phyloP scores from a whole-genome alignment of 1,139 yeast species.

The Kodamaea sp. region DNA sequence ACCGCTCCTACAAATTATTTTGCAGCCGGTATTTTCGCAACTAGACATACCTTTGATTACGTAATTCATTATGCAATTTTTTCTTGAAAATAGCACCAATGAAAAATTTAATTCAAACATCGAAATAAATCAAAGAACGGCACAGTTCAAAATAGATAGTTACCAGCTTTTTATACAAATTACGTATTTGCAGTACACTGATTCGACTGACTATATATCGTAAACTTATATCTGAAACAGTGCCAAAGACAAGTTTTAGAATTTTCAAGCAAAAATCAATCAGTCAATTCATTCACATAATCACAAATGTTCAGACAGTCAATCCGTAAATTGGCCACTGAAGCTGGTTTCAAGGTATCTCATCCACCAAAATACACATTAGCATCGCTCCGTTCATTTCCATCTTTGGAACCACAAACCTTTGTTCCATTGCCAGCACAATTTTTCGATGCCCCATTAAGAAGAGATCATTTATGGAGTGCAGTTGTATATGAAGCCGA shows the following conservation, averaged over 20 bases:
- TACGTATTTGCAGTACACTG: too few species aligned
- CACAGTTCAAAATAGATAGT: too few species aligned
- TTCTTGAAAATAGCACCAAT: too few species aligned
- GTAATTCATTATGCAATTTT: too few species aligned
- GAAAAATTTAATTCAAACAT: too few species aligned
- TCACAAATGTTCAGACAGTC: constrained; percentile 23
- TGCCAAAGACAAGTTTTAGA: background rate
- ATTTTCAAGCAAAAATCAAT: background rate
- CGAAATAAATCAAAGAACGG: too few species aligned
- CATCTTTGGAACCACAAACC: constrained; percentile 79
- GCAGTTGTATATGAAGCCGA: constrained; percentile 94
- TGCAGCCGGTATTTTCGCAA: too few species aligned
- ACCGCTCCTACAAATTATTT: too few species aligned
- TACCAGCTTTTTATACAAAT: too few species aligned
- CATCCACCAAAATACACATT: constrained; percentile 72
- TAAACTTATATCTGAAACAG: background rate
- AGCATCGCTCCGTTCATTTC: constrained; percentile 80
- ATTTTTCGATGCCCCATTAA: constrained; percentile 67
- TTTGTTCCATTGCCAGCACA: constrained; percentile 71
- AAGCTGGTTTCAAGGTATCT: constrained; percentile 27
- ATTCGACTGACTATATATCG: background rate
- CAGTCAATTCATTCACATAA: background rate
- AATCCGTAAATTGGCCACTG: constrained; percentile 34
- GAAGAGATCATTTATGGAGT: constrained; percentile 91
- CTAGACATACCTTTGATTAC: too few species aligned